Evolutionary conservation across 768 basidiomycete species (phyloP).

Genomic region (Mycena belliarum): DNA sequence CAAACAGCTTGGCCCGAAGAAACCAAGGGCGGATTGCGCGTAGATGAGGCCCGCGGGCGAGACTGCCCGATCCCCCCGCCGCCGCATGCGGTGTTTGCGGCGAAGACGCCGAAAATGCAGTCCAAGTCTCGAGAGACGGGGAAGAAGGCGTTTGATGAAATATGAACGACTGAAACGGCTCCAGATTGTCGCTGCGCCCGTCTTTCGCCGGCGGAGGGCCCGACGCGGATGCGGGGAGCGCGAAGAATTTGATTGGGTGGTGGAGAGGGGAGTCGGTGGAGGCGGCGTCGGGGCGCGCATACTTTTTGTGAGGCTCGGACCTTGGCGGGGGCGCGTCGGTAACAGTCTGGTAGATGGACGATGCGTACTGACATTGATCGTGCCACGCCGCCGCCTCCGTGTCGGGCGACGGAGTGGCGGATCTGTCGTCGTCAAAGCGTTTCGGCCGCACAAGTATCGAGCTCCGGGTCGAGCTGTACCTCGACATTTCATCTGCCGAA

Average conservation of each 20-base stretch:
- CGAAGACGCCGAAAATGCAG: constrained; percentile 19
- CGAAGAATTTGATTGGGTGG: constrained; percentile 11
- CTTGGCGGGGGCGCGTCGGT: constrained; percentile 19
- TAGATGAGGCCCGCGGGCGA: not conserved
- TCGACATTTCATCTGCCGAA: constrained; percentile 46
- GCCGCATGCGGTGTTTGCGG: constrained; percentile 11
- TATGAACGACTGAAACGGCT: constrained; percentile 25
- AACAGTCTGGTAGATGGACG: constrained; percentile 12
- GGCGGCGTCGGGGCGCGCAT: not conserved
- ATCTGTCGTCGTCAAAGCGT: constrained; percentile 9
- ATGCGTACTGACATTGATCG: constrained; percentile 23
- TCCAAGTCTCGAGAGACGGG: constrained; percentile 25
- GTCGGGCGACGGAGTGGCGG: constrained; percentile 21
- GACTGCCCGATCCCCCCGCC: not conserved
- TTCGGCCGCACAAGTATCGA: constrained; percentile 8
- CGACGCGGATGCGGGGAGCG: constrained; percentile 7
- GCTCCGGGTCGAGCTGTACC: constrained; percentile 17
- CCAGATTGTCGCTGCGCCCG: constrained; percentile 8
- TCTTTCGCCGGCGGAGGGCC: constrained; percentile 3
- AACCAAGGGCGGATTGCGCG: constrained; percentile 21
- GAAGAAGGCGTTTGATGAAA: constrained; percentile 24
- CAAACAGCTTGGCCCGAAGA: constrained; percentile 19
- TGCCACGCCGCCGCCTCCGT: constrained; percentile 18
- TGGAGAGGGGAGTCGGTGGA: not conserved
- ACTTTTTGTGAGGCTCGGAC: constrained; percentile 5